Base-by-base conservation (phyloP, 257 asterid species). In the Misopates orontium region DNA sequence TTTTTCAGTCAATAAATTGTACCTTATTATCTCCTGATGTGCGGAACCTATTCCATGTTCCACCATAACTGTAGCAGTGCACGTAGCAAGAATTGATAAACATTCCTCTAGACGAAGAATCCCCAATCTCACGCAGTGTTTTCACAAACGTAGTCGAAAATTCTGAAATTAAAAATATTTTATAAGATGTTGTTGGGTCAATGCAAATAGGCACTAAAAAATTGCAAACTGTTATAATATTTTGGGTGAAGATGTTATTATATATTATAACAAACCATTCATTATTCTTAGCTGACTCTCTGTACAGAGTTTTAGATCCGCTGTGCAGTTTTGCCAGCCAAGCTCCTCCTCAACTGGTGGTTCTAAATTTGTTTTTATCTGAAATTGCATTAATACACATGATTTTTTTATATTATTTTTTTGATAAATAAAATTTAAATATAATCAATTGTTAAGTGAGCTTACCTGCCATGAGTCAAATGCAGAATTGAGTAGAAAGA, bases 401-500 rank as follows among this genome's bases (percentile, higher is more conserved):
- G 36, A 28, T 3, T 28, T n/a, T n/a, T n/a, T n/a, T n/a, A 28
- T 28, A 28, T 3, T 28, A 28, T 28, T 28, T 28, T 28, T 2
- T 28, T 28, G 36, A 28, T 28, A 28, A 28, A 28, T 28, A 28
- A 7, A 28, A 28, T n/a, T n/a, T n/a, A n/a, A n/a, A n/a, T n/a
- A n/a, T n/a, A n/a, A n/a, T n/a, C n/a, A n/a, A 2, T 28, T 2
- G 42, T 9, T 36, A 36, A 36, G 14, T 42, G 16, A 42, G 49
- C 15, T 45, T 45, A 45, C 51, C 51, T 45, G 51, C 51, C 51
- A 45, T 16, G 36, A n/a, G 23, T 70, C 74, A 25, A 49, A 60
- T 13, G 68, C 45, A n/a, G 74, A 69, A 17, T 59, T 52, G 7
- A 60, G 42, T 32, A 69, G 10, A 44, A 69, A 50, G 7, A 60